These are phyloP conservation scores for Glycine latifolia DNA, from an alignment of 306 rosid genomes.

Conservation along the genomic window DNA sequence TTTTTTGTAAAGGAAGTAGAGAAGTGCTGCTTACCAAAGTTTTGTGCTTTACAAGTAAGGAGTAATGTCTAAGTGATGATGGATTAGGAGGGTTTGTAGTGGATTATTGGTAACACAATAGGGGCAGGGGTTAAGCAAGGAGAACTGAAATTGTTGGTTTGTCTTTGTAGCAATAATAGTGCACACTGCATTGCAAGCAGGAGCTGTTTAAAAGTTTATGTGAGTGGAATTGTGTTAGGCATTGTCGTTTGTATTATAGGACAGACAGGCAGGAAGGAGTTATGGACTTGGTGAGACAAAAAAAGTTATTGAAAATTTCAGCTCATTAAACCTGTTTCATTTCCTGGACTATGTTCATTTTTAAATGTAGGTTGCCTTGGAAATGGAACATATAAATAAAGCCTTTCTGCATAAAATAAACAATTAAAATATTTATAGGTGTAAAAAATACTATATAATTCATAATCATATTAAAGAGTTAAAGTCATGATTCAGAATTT, in stretches of 20 bases:
- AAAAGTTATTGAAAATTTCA: background rate
- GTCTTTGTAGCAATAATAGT: background rate
- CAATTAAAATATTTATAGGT: background rate
- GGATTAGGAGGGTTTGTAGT: constrained; percentile 9
- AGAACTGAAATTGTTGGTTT: background rate
- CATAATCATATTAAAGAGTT: background rate
- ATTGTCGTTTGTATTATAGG: background rate
- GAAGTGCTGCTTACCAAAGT: background rate
- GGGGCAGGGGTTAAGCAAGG: background rate
- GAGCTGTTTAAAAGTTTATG: background rate
- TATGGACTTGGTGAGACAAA: background rate
- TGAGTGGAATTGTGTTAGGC: constrained; percentile 5
- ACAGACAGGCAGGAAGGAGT: background rate
- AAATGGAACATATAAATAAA: background rate
- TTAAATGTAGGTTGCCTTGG: constrained; percentile 3
- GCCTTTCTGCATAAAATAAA: constrained; percentile 13
- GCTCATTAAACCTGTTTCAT: background rate
- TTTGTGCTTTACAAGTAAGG: background rate
- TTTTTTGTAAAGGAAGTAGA: background rate
- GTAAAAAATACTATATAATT: constrained; percentile 6
- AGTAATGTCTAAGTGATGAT: background rate
- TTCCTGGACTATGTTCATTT: background rate
- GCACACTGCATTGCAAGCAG: background rate
- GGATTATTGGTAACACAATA: background rate
- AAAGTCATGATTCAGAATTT: background rate